A percentile compares a stretch with the other conserved stretches of the same genome.
These are phyloP conservation scores for Malassezia brasiliensis DNA, from an alignment of 1,284 basidiomycete genomes.

Conservation along the genomic window DNA sequence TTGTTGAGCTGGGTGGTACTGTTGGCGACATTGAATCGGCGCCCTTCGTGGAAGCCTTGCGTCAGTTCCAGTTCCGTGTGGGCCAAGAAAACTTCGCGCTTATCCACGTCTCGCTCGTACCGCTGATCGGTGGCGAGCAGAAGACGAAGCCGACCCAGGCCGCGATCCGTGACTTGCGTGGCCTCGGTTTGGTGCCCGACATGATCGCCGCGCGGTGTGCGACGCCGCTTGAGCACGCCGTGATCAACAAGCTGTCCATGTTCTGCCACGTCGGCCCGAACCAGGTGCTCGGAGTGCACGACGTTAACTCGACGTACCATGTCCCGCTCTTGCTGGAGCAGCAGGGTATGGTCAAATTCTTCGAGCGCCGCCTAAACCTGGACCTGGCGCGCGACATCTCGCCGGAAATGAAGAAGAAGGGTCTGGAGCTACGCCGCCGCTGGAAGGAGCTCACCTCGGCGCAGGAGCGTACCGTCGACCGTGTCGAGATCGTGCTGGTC, in stretches of 20 bases:
- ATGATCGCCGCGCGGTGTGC: constrained; percentile 81
- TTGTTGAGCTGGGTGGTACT: constrained; percentile 90
- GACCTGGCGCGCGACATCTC: constrained; percentile 56
- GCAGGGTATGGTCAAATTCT: constrained; percentile 79
- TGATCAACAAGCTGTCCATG: constrained; percentile 95
- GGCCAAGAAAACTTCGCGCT: constrained; percentile 94
- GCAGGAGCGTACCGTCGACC: constrained; percentile 83
- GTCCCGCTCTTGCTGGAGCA: constrained; percentile 85
- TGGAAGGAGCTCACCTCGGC: constrained; percentile 80
- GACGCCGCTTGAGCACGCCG: constrained; percentile 63
- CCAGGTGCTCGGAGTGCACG: constrained; percentile 93
- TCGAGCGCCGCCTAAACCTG: constrained; percentile 71
- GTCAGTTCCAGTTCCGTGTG: constrained; percentile 96
- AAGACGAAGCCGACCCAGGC: constrained; percentile 99
- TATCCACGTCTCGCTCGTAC: constrained; percentile 94
- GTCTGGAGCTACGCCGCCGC: constrained; percentile 59
- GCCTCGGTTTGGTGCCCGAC: constrained; percentile 85
- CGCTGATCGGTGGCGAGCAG: constrained; percentile 95
- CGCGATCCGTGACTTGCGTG: constrained; percentile 84
- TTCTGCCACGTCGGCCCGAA: constrained; percentile 92
- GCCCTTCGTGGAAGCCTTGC: constrained; percentile 96
- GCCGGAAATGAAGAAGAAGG: constrained; percentile 57
- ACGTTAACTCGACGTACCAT: constrained; percentile 93
- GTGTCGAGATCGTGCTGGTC: constrained; percentile 80
- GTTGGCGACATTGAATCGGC: constrained; percentile 93